A percentile compares a stretch with the other conserved stretches of the same genome.
phyloP scores from a whole-genome alignment of 2,329 filamentous ascomycete genomes.

The Akanthomyces lecanii region DNA sequence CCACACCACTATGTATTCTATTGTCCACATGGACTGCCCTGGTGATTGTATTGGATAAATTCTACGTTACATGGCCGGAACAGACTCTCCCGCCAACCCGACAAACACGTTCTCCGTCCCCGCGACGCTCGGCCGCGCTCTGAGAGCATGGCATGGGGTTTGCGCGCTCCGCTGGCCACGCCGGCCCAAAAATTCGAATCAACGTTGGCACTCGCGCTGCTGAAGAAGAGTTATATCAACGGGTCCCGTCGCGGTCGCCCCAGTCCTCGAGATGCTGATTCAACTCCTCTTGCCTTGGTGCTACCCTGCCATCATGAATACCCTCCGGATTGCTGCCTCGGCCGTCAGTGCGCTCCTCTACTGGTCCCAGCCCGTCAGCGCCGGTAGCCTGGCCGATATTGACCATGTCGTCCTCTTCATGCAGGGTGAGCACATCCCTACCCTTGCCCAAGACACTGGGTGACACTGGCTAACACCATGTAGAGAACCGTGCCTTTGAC shows the following conservation, averaged over 20 bases:
- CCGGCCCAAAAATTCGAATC: background rate
- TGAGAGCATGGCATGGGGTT: background rate
- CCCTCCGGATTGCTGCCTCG: constrained; percentile 5
- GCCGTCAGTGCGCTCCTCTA: constrained; percentile 4
- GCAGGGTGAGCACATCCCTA: constrained; percentile 34
- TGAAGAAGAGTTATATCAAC: constrained; percentile 2
- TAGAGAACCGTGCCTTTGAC: constrained; percentile 35
- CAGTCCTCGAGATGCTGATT: background rate
- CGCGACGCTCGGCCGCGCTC: background rate
- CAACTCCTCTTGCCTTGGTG: background rate
- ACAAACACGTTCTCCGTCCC: background rate
- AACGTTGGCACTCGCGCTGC: background rate
- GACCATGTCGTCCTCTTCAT: constrained; percentile 56
- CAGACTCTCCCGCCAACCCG: background rate
- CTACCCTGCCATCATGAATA: constrained; percentile 12
- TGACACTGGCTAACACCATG: background rate
- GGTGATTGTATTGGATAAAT: constrained; percentile 11
- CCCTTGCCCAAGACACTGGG: background rate
- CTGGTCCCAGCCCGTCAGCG: constrained; percentile 4
- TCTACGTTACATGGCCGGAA: background rate
- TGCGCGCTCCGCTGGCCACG: background rate
- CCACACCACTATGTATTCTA: background rate
- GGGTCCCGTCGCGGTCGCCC: background rate
- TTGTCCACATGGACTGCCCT: constrained; percentile 12
- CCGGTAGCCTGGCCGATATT: constrained; percentile 35